phyloP scores from a whole-genome alignment of 805 yeast species.

The Wickerhamomyces ciferrii region DNA sequence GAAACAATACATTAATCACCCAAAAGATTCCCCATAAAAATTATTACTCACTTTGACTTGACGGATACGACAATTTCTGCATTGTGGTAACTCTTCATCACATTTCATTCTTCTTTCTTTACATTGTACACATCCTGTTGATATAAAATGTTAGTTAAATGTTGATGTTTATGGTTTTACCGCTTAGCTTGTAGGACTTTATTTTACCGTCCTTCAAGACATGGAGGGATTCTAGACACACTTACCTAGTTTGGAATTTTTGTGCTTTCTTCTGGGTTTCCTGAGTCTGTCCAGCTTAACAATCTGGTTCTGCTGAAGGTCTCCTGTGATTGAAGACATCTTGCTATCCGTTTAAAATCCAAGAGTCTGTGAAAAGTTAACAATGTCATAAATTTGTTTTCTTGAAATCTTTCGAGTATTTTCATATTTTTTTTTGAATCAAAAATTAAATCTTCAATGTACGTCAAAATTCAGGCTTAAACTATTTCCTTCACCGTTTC shows the following conservation, averaged over 20 bases:
- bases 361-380: no score
- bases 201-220: not conserved
- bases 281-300: slow-evolving; percentile 3
- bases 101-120: slow-evolving; percentile 47
- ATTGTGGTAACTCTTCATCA: slow-evolving; percentile 44
- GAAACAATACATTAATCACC: no score
- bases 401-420: not conserved
- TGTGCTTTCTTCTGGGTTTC: slow-evolving; percentile 20
- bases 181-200: not conserved
- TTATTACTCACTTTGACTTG: slow-evolving; percentile 17
- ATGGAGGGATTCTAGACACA: not conserved
- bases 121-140: slow-evolving; percentile 45
- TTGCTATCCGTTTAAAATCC: not conserved
- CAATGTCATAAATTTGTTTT: no score
- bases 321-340: not conserved
- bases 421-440: no score
- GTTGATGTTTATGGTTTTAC: not conserved
- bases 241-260: slow-evolving; percentile 26
- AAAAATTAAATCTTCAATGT: no score
- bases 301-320: not conserved
- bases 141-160: slow-evolving; percentile 8
- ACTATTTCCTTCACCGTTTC: not conserved
- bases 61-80: slow-evolving; percentile 35
- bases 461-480: not conserved
- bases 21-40: no score